phyloP scores from a whole-genome alignment of 2,329 filamentous ascomycete genomes.

The Didymella glomerata region DNA sequence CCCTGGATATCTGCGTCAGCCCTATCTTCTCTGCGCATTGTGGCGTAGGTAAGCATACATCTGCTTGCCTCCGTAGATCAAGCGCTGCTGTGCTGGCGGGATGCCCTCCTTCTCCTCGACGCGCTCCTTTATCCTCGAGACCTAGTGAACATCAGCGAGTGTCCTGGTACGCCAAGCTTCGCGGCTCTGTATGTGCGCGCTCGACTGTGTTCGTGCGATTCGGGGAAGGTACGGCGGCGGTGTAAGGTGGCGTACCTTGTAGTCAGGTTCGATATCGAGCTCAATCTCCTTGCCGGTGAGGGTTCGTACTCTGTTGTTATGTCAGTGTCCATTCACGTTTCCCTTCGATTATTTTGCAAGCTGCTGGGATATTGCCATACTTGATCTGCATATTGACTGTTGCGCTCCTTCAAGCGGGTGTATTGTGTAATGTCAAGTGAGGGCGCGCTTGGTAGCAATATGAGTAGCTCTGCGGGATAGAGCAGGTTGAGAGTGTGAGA shows the following conservation, averaged over 20 bases:
- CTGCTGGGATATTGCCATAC: constrained; percentile 27
- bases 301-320: constrained; percentile 81
- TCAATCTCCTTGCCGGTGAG: constrained; percentile 99
- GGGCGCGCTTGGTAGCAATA: neutral
- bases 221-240: neutral
- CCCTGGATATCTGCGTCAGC: constrained; percentile 63
- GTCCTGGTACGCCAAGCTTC: neutral
- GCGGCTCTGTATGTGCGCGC: neutral
- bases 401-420: constrained; percentile 5
- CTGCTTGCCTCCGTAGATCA: constrained; percentile 98
- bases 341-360: neutral
- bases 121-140: constrained; percentile 96
- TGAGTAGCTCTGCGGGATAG: neutral
- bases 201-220: neutral
- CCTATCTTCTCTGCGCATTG: neutral
- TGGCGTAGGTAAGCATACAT: constrained; percentile 67
- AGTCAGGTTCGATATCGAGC: constrained; percentile 92
- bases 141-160: constrained; percentile 60
- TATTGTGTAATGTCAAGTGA: neutral
- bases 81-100: constrained; percentile 91
- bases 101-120: constrained; percentile 99
- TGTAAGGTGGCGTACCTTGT: constrained; percentile 72
- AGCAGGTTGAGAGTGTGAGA: neutral
- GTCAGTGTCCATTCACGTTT: constrained; percentile 18
- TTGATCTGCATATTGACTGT: constrained; percentile 49